phyloP scores from a whole-genome alignment of 768 basidiomycete species.

The Boletus reticulatus region DNA sequence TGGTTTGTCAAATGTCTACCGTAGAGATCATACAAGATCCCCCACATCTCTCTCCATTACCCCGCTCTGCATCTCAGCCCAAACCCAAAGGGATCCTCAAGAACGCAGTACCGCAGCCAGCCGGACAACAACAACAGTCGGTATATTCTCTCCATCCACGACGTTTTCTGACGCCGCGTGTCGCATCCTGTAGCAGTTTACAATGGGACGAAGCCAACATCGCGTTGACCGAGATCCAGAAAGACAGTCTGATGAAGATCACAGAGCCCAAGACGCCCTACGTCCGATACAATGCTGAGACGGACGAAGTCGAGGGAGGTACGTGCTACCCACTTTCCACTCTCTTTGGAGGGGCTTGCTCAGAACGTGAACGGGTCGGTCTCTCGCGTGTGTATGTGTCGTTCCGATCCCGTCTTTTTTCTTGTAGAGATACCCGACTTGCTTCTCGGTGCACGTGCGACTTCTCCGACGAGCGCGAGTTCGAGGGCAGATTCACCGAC shows the following conservation, averaged over 20 bases:
- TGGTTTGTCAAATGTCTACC: conserved; percentile 18
- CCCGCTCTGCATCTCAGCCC: conserved; percentile 61
- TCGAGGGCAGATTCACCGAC: conserved; percentile 54
- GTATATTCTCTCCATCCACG: conserved; percentile 19
- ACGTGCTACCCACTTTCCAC: conserved; percentile 18
- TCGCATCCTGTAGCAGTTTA: conserved; percentile 47
- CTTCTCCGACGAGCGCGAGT: conserved; percentile 39
- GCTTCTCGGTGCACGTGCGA: conserved; percentile 44
- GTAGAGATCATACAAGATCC: conserved; percentile 39
- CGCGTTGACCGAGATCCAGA: conserved; percentile 87
- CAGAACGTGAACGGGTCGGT: background rate
- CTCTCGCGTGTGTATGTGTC: too few relatives aligned
- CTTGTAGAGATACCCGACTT: conserved; percentile 81
- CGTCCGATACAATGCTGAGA: conserved; percentile 85
- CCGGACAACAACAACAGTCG: conserved; percentile 50
- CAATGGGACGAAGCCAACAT: conserved; percentile 97
- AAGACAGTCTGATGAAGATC: conserved; percentile 98
- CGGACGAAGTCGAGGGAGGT: conserved; percentile 87
- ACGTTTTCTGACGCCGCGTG: background rate
- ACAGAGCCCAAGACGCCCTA: conserved; percentile 97
- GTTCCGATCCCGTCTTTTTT: background rate
- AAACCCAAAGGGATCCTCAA: conserved; percentile 90
- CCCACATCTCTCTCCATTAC: conserved; percentile 45
- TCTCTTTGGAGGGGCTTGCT: background rate
- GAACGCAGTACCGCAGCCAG: conserved; percentile 56